phyloP scores from a whole-genome alignment of 1,284 basidiomycete genomes.

The Sporisorium scitamineum region DNA sequence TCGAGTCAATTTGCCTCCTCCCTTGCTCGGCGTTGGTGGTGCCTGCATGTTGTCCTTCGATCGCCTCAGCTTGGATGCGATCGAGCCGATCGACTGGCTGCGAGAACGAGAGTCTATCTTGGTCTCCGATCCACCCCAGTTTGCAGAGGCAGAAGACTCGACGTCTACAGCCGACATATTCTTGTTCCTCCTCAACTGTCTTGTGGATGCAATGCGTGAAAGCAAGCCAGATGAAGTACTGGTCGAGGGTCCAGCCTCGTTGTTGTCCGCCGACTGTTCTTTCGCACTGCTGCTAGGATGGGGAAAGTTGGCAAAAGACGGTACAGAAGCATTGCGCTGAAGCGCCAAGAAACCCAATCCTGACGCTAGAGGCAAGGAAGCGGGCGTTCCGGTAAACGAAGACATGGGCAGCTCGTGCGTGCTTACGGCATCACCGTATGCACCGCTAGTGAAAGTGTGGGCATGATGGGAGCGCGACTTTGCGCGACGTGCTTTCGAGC shows the following conservation, averaged over 20 bases:
- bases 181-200: slow-evolving; percentile 8
- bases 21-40: background rate
- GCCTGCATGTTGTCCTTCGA: slow-evolving; percentile 5
- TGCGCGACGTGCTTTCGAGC: slow-evolving; percentile 5
- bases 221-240: slow-evolving; percentile 7
- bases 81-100: slow-evolving; percentile 17
- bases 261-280: background rate
- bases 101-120: background rate
- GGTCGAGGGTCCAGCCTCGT: background rate
- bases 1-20: background rate
- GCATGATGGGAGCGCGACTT: slow-evolving; percentile 16
- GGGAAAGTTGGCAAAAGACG: slow-evolving; percentile 10
- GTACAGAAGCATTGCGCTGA: slow-evolving; percentile 23
- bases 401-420: background rate
- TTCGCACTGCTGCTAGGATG: background rate
- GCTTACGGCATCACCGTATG: background rate
- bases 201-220: slow-evolving; percentile 3
- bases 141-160: too few species aligned
- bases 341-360: background rate
- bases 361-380: slow-evolving; percentile 1
- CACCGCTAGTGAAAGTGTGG: background rate
- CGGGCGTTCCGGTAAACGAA: background rate
- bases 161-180: background rate
- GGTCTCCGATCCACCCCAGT: background rate
- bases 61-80: slow-evolving; percentile 12